Base-by-base conservation (phyloP, 2,329 filamentous ascomycete species). In the Pseudogymnoascus sp. region DNA sequence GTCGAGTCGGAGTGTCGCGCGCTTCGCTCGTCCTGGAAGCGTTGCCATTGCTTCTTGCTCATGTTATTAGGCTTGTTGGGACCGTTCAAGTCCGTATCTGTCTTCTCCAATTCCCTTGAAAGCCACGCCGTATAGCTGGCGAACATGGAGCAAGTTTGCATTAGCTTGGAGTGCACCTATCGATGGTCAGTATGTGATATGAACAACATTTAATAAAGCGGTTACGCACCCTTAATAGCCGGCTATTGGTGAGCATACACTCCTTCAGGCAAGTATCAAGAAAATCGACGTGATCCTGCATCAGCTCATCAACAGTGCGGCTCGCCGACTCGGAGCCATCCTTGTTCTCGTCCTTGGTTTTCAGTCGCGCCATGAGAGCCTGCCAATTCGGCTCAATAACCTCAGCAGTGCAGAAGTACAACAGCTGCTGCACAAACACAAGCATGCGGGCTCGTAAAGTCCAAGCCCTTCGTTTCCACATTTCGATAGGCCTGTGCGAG, bases 221-320 rank as follows among this genome's bases (percentile, higher is more conserved):
- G 76, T 81, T 60, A 68, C 47, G 2, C 82, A 96, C 93, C 77
- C 91, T 88, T 5, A 99, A 78, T 6, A 99, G 82, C 78, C 96
- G 97, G 73, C 91, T 91, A 75, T 99, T 97, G 19, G 95, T 99
- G 68, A 99, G 82, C 92, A 97, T 97, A 79, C 95, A 97, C 78
- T 97, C 95, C 77, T 97, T 99, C 71, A 99, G 80, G 74, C 95
- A 99, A 3, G 95, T 97, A 71, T 97, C 95, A 59, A 99, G 79
- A 75, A 99, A 99, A 76, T 97, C 95, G 65, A 99, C 93, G 77
- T 99, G 95, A 72, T 97, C 93, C 77, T 97, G 91, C 95, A 99
- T 99, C 72, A 99, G 78, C 77, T 97, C 92, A 72, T 99, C 95
- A 1, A 99, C 95, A 0, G 95, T 99, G 38, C 92, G 78, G 42